Percentiles rank a stretch among this genome's conserved stretches.
phyloP scores from a whole-genome alignment of 805 yeast genomes.

The Scheffersomyces spartinae region DNA sequence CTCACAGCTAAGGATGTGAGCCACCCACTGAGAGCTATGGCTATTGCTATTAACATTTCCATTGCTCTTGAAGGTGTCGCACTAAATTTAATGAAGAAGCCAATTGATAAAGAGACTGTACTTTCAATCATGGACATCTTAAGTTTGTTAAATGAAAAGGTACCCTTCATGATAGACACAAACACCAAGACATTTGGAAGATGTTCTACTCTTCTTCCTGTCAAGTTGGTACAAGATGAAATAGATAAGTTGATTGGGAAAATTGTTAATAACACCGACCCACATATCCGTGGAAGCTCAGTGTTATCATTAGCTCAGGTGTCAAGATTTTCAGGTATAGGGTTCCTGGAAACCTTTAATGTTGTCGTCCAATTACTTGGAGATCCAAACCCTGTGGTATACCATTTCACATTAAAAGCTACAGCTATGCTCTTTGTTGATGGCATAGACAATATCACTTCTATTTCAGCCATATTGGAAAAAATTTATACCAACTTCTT shows the following conservation, averaged over 20 bases:
- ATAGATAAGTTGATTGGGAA: too few relatives aligned
- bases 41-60: conserved; percentile 49
- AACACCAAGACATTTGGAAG: too few relatives aligned
- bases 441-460: conserved; percentile 30
- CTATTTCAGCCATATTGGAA: conserved; percentile 29
- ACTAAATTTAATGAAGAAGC: conserved; percentile 9
- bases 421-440: conserved; percentile 40
- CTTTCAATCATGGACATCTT: too few relatives aligned
- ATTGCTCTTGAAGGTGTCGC: conserved; percentile 51
- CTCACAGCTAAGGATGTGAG: conserved; percentile 23
- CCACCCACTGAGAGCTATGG: conserved; percentile 26
- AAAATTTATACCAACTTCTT: conserved; percentile 20
- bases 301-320: conserved; percentile 19
- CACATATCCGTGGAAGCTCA: conserved; percentile 41
- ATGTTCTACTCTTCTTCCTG: too few relatives aligned
- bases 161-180: too few relatives aligned
- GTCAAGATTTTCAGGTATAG: conserved; percentile 14
- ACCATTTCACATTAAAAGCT: conserved; percentile 58
- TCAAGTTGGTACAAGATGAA: too few relatives aligned
- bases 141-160: too few relatives aligned
- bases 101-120: conserved; percentile 16
- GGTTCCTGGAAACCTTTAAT: conserved; percentile 34
- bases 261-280: conserved; percentile 55
- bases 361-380: conserved; percentile 46
- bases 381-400: conserved; percentile 84